Evolutionary conservation across 1,284 basidiomycete genomes (phyloP), one percentile per base, ranked within the genome.

Genomic region (Rhodotorula sp.): DNA sequence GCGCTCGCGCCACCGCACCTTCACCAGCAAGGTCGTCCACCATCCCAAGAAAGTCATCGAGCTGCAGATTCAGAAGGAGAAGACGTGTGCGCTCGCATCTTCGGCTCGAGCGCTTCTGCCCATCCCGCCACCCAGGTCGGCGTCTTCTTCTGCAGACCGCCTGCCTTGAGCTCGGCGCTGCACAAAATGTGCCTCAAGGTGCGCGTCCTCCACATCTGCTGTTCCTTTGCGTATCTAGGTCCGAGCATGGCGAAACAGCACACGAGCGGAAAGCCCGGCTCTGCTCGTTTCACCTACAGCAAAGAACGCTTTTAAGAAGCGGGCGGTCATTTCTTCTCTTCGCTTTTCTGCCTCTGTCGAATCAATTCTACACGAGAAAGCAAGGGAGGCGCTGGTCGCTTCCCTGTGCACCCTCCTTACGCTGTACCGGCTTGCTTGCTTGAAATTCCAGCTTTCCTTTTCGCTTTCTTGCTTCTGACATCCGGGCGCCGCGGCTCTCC

Each of bases 51-150:
- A 90, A 75, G 92, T 95, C 74, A 86, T 93, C 83, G 92, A 95
- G 81, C 83, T 95, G 39, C 93, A 94, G 82, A 93, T 95, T 85
- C 93, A 93, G 85, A 95, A 94, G 83, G 92, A 94, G 79, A 88
- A 83, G 62, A 69, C 71, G 5, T 18, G 43, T 29, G 43, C 59
- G 68, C 10, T 66, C 78, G 87, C 57, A 89, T 92, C 31, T 95
- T 93, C 82, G 81, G 85, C 58, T 88, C 88, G 15, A 86, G 95
- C 64, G 85, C 84, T 3, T 87, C 90, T 79, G 90, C 89, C 80
- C 92, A 95, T 78, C 87, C 89, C 0, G 89, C 91, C 76, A 91
- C 91, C 3, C 91, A 93, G 78, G 87, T 92, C 65, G 92, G 92
- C 63, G 91, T 93, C 80, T 80, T 81, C 74, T 80, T 79, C 70